A percentile compares a stretch with the other conserved stretches of the same genome.
phyloP scores from a whole-genome alignment of 1,139 yeast genomes.

The Kodamaea alishanica region DNA sequence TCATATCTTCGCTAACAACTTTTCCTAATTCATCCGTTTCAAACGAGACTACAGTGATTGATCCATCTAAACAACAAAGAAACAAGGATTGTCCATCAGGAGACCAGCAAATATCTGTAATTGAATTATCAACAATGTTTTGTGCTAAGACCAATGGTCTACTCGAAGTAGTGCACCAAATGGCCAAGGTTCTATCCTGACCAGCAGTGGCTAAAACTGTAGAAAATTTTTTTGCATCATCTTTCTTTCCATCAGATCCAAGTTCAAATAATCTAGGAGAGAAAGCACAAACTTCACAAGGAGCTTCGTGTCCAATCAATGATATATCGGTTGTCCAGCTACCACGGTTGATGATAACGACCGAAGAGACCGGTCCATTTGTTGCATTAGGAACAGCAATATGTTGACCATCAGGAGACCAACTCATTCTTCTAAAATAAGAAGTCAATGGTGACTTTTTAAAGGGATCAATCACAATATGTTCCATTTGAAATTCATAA shows the following conservation, averaged over 20 bases:
- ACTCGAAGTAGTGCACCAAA: constrained; percentile 64
- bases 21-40: constrained; percentile 71
- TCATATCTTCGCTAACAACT: constrained; percentile 61
- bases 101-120: constrained; percentile 75
- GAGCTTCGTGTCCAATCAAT: constrained; percentile 92
- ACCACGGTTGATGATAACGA: constrained; percentile 84
- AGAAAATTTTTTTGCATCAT: constrained; percentile 25
- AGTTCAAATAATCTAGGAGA: constrained; percentile 65
- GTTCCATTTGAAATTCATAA: constrained; percentile 81
- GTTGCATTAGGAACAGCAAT: constrained; percentile 97
- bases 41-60: constrained; percentile 68
- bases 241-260: constrained; percentile 16
- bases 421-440: constrained; percentile 83
- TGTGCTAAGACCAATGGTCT: constrained; percentile 64
- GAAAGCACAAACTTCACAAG: constrained; percentile 90
- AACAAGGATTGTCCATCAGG: constrained; percentile 72
- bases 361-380: constrained; percentile 92
- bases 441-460: constrained; percentile 87
- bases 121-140: constrained; percentile 58
- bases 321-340: constrained; percentile 88
- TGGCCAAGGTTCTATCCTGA: constrained; percentile 66
- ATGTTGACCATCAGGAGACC: constrained; percentile 98
- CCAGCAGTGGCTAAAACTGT: constrained; percentile 76
- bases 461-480: constrained; percentile 79
- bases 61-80: constrained; percentile 81